These are phyloP conservation scores for Kuraishia cidri DNA, from an alignment of 805 yeast species.

Conservation along the genomic window DNA sequence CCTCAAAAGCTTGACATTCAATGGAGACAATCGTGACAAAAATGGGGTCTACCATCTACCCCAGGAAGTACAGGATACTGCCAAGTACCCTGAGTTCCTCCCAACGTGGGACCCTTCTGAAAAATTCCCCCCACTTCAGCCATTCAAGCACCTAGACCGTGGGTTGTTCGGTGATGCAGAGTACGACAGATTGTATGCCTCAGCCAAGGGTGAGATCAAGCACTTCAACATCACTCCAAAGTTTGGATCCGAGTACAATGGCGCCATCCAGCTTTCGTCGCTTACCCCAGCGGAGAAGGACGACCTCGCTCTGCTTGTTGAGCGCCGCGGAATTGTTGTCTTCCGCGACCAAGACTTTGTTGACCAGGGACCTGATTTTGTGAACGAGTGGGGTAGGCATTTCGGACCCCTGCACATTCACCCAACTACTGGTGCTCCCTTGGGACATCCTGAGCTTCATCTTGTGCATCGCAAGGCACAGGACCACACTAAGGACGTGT, in stretches of 20 bases:
- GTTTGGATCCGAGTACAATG: slow-evolving; percentile 27
- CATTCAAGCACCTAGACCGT: slow-evolving; percentile 52
- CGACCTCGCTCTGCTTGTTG: slow-evolving; percentile 36
- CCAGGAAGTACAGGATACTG: too few relatives aligned
- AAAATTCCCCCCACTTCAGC: slow-evolving; percentile 37
- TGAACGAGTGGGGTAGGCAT: slow-evolving; percentile 29
- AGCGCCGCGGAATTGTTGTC: slow-evolving; percentile 36
- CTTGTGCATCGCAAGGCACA: slow-evolving; percentile 22
- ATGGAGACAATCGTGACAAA: too few relatives aligned
- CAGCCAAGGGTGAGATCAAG: slow-evolving; percentile 5
- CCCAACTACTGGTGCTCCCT: slow-evolving; percentile 43
- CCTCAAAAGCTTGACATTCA: too few relatives aligned
- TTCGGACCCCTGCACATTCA: slow-evolving; percentile 38
- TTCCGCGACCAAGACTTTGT: slow-evolving; percentile 36
- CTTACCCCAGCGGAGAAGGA: slow-evolving; percentile 30
- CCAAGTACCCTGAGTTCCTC: slow-evolving; percentile 52
- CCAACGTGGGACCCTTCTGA: slow-evolving; percentile 64
- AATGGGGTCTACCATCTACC: too few relatives aligned
- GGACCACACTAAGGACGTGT: slow-evolving; percentile 7
- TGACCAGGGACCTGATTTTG: slow-evolving; percentile 26
- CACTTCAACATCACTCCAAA: slow-evolving; percentile 27
- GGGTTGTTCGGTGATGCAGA: slow-evolving; percentile 52
- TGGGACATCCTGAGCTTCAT: slow-evolving; percentile 28
- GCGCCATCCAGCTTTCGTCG: slow-evolving; percentile 30
- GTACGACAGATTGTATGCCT: slow-evolving; percentile 35